Base-by-base conservation (phyloP, 352 stramenopile species). In the Pythium chondricola region DNA sequence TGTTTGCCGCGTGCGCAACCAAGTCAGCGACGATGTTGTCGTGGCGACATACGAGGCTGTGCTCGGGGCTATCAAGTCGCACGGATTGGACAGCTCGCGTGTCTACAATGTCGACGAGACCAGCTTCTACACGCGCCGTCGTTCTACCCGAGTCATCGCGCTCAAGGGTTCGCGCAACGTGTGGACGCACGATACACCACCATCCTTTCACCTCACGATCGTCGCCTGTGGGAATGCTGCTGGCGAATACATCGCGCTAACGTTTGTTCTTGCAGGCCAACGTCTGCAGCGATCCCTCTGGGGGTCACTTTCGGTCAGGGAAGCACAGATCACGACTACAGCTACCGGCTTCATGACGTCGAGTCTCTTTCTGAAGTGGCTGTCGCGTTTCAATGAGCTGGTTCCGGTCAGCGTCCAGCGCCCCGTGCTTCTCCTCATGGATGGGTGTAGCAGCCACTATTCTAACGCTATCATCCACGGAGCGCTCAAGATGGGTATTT, bases 21-120 rank as follows among this genome's bases (percentile, higher is more conserved):
- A 24, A 33, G 35, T 65, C 2, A 24, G 11, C 30, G 22, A 31
- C 2, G 20, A 18, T 17, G 45, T 51, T 27, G 20, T 67, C 5
- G 25, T 26, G 6, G 38, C 26, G 4, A 26, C 61, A 6, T 65
- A 60, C 41, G 24, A 46, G 26, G 56, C 49, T 0, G 30, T 64
- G 1, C 11, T 43, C n/a, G 51, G 52, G 17, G 41, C 48, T 0
- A 29, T 62, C 16, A 46, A 56, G 10, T 44, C 55, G 20, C 6
- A 48, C 0, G 11, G 41, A 0, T 4, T 64, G 0, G 40, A 59
- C 16, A 14, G 17, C 7, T 27, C 26, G 1, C 41, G 49, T 0
- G n/a, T 65, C 2, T 65, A 59, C 31, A 71, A 67, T 26, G 62
- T 71, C 24, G 54, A 71, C 30, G 54, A 67, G 33, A 67, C 58